Percentiles rank a stretch among this genome's conserved stretches.
Conservation (phyloP, 2,329 filamentous ascomycete species). For the Orbilia oligospora region DNA sequence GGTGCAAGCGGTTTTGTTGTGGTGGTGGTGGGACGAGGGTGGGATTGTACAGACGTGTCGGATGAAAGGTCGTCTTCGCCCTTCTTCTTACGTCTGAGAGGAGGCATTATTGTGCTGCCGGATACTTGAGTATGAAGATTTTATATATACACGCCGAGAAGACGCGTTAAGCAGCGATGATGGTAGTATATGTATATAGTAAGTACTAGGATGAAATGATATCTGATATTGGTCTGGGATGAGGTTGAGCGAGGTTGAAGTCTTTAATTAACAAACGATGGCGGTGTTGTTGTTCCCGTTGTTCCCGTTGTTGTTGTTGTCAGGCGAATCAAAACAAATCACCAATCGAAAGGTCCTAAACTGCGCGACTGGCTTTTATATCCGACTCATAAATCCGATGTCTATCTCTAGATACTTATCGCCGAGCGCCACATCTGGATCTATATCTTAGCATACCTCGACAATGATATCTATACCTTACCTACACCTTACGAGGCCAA, state of each 20-base stretch:
- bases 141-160: neutral
- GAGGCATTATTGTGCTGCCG: conserved; percentile 33
- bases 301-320: conserved; percentile 29
- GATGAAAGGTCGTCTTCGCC: conserved; percentile 51
- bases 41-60: conserved; percentile 33
- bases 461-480: neutral
- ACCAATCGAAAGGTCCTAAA: conserved; percentile 5
- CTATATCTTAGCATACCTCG: neutral
- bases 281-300: conserved; percentile 5
- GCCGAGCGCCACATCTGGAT: conserved; percentile 1
- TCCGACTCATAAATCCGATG: neutral
- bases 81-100: conserved; percentile 58
- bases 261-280: neutral
- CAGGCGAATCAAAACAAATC: conserved; percentile 32
- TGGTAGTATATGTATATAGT: neutral
- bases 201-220: neutral
- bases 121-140: neutral
- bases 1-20: conserved; percentile 27
- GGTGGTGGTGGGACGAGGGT: conserved; percentile 26
- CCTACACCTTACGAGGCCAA: no score
- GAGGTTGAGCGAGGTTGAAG: conserved; percentile 6
- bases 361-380: neutral
- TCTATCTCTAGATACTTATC: neutral
- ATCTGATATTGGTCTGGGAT: conserved; percentile 4
- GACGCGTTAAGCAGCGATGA: neutral